These are phyloP conservation scores for Acanthamoeba sp. DNA, from an alignment of 208 protist species.

Conservation along the genomic window DNA sequence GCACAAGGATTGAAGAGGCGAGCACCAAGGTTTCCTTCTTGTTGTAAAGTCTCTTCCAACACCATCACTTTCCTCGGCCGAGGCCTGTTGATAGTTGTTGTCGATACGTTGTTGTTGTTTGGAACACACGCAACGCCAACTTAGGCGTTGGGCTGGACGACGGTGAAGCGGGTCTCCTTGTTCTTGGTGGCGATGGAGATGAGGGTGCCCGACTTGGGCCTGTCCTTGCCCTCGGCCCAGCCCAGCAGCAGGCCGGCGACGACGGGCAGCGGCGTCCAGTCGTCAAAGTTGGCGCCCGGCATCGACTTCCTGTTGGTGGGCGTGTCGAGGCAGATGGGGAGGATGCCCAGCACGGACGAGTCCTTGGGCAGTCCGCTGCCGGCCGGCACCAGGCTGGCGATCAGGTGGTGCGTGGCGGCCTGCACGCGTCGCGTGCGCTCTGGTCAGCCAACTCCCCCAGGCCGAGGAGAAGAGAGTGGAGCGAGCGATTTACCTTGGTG, in stretches of 20 bases:
- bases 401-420: conserved; percentile 74
- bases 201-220: conserved; percentile 58
- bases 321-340: conserved; percentile 73
- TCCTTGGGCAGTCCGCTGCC: conserved; percentile 52
- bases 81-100: no score
- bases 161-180: conserved; percentile 57
- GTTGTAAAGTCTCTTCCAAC: no score
- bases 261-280: conserved; percentile 71
- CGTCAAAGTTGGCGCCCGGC: conserved; percentile 75
- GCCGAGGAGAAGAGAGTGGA: background rate
- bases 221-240: conserved; percentile 75
- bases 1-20: no score
- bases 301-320: conserved; percentile 75
- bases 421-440: no score
- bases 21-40: no score
- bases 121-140: no score
- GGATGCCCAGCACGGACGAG: conserved; percentile 54
- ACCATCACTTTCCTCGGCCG: no score
- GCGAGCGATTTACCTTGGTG: conserved; percentile 26
- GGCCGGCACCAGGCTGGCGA: conserved; percentile 35
- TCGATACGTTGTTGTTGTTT: no score
- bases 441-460: no score
- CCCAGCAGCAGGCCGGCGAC: conserved; percentile 70
- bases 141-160: conserved; percentile 28
- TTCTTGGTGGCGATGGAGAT: conserved; percentile 62